Evolutionary conservation across 768 basidiomycete genomes (phyloP), one percentile per base, ranked within the genome.

Genomic region (Boletellus emodensis): DNA sequence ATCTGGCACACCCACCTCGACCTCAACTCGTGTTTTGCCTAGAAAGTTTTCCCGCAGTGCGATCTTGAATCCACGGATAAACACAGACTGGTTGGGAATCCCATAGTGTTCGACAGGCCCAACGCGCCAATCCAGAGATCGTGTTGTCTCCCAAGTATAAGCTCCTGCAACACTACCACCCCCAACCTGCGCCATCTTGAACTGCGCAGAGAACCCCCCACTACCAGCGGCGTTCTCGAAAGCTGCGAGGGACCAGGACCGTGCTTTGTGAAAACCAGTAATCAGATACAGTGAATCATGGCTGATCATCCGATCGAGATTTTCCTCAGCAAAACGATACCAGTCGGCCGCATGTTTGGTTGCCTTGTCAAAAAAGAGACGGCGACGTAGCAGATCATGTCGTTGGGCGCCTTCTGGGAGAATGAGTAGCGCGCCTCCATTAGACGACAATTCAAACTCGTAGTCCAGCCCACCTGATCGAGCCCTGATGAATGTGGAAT

Each of bases 371-470:
- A 52, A 40, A 24, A 70, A 64, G 5, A 24, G 30, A 32, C 24
- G 36, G 24, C 60, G 41, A 1, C 66, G 61, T n/a, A 49, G 53
- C n/a, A 68, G 56, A 38, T 63, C 56, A 20, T 56, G 49, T 18
- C 55, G 55, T 30, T 46, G 45, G 1, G 65, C 62, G 2, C 68
- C 71, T 36, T 66, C 57, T 1, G 71, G 68, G 12, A 71, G 59
- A n/a, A 62, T 52, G 6, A 71, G 51, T 6, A 70, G 48, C 12
- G 71, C 65, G 4, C 66, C 70, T 56, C 67, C 64, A 8, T n/a
- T 9, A 6, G 57, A 53, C 20, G 60, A 53, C 8, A 60, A 37
- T 1, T 17, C 44, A 18, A 62, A 56, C 37, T 56, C 45, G 20
- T 51, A 59, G 22, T 41, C 48, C 9, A 56, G 46, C 14, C 40